Evolutionary conservation across 495 filamentous ascomycete species (phyloP).

Genomic region (Penicillium atrosanguineum): DNA sequence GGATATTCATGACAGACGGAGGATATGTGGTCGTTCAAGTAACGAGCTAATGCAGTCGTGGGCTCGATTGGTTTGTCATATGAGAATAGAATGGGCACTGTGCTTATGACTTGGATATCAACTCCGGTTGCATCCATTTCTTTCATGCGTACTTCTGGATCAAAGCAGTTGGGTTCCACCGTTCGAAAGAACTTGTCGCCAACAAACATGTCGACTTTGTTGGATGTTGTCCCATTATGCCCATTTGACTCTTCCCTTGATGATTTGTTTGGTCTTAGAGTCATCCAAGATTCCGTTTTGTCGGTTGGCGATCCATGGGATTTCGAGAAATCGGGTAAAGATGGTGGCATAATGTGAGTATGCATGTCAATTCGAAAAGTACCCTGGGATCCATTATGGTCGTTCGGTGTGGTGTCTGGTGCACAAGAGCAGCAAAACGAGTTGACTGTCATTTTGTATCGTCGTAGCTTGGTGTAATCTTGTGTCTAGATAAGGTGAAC

Average conservation of each 20-base stretch:
- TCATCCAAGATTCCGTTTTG: slow-evolving; percentile 9
- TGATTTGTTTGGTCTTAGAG: slow-evolving; percentile 2
- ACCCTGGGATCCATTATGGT: slow-evolving; percentile 3
- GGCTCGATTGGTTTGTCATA: slow-evolving; percentile 20
- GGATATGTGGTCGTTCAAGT: slow-evolving; percentile 21
- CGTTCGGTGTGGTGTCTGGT: neutral
- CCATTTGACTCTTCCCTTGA: neutral
- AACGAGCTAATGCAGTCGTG: slow-evolving; percentile 6
- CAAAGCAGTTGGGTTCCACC: slow-evolving; percentile 20
- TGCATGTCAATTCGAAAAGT: slow-evolving; percentile 23
- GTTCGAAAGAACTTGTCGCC: slow-evolving; percentile 22
- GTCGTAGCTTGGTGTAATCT: too few relatives aligned
- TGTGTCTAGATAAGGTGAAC: too few relatives aligned
- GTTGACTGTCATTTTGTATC: neutral
- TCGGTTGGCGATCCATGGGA: slow-evolving; percentile 2
- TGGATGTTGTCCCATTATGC: neutral
- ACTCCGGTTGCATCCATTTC: slow-evolving; percentile 20
- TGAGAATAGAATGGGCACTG: slow-evolving; percentile 21
- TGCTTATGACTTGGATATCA: slow-evolving; percentile 20
- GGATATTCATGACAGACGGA: slow-evolving; percentile 13
- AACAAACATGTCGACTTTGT: slow-evolving; percentile 20
- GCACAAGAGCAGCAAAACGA: neutral
- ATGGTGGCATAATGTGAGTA: slow-evolving; percentile 24
- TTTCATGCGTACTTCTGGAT: slow-evolving; percentile 12
- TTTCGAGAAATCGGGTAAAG: slow-evolving; percentile 17